These are phyloP conservation scores for Ammopiptanthus mongolicus DNA, from an alignment of 306 rosid species.

Conservation along the genomic window DNA sequence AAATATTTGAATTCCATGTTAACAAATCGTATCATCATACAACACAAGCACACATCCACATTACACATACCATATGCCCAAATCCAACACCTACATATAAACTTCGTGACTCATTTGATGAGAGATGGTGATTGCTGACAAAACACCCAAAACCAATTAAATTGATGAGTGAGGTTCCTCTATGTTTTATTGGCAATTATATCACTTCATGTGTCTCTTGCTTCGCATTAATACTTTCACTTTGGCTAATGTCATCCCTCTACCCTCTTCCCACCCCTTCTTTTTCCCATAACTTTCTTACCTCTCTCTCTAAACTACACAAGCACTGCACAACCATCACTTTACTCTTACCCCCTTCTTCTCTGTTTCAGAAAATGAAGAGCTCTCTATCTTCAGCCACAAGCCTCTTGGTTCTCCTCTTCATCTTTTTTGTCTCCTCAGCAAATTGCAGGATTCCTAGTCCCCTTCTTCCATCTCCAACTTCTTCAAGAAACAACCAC, in stretches of 20 bases:
- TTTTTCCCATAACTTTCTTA: background rate
- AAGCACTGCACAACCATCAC: background rate
- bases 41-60: background rate
- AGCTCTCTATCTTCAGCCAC: conserved; percentile 43
- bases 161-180: conserved; percentile 25
- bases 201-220: conserved; percentile 63
- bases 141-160: conserved; percentile 14
- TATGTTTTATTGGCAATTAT: conserved; percentile 24
- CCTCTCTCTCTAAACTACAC: background rate
- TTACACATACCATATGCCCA: background rate
- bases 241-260: background rate
- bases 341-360: background rate
- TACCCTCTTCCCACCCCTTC: too few species aligned
- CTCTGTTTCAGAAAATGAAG: conserved; percentile 45
- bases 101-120: conserved; percentile 30
- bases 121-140: conserved; percentile 24
- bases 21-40: background rate
- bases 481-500: conserved; percentile 26
- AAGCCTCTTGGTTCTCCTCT: background rate
- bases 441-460: conserved; percentile 3
- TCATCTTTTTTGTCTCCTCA: conserved; percentile 21
- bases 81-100: conserved; percentile 3
- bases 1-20: conserved; percentile 11
- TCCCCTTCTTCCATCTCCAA: background rate
- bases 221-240: conserved; percentile 42